phyloP scores from a whole-genome alignment of 139 green algal species.

The Marvania coccoides region DNA sequence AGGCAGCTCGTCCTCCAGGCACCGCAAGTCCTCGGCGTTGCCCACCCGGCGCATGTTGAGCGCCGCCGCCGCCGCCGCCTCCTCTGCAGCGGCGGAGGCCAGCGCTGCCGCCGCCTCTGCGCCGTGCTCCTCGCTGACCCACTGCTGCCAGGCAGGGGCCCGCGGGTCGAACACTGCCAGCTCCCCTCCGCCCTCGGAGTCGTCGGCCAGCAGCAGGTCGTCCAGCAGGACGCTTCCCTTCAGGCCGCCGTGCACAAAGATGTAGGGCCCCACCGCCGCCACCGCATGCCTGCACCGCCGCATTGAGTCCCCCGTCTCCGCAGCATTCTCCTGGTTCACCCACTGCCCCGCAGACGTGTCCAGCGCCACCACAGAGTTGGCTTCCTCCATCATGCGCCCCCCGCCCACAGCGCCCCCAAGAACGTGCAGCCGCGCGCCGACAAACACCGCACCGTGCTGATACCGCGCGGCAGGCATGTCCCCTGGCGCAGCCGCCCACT shows the following conservation, averaged over 20 bases:
- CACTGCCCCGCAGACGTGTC: constrained; percentile 74
- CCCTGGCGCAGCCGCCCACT: constrained; percentile 95
- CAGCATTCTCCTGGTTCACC: constrained; percentile 5
- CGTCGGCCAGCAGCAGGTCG: constrained; percentile 71
- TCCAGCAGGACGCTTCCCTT: constrained; percentile 74
- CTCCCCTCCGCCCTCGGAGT: constrained; percentile 64
- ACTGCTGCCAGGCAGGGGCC: constrained; percentile 60
- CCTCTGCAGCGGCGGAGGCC: constrained; percentile 63
- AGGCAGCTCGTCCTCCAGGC: constrained; percentile 45
- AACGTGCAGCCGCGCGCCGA: constrained; percentile 87
- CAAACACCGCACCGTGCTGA: constrained; percentile 95
- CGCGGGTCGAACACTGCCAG: constrained; percentile 75
- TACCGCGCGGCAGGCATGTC: constrained; percentile 86
- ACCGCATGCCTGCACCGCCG: constrained; percentile 74
- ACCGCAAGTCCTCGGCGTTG: constrained; percentile 51
- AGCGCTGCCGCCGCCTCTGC: constrained; percentile 57
- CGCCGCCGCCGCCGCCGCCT: constrained; percentile 75
- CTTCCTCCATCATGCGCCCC: constrained; percentile 89
- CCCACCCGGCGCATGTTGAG: constrained; percentile 48
- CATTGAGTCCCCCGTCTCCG: constrained; percentile 14
- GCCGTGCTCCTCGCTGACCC: constrained; percentile 68
- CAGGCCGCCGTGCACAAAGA: constrained; percentile 95
- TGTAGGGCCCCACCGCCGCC: constrained; percentile 73
- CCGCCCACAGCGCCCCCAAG: constrained; percentile 92
- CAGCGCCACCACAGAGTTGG: constrained; percentile 69